phyloP scores from a whole-genome alignment of 2,329 filamentous ascomycete species.

The Dactylonectria macrodidyma region DNA sequence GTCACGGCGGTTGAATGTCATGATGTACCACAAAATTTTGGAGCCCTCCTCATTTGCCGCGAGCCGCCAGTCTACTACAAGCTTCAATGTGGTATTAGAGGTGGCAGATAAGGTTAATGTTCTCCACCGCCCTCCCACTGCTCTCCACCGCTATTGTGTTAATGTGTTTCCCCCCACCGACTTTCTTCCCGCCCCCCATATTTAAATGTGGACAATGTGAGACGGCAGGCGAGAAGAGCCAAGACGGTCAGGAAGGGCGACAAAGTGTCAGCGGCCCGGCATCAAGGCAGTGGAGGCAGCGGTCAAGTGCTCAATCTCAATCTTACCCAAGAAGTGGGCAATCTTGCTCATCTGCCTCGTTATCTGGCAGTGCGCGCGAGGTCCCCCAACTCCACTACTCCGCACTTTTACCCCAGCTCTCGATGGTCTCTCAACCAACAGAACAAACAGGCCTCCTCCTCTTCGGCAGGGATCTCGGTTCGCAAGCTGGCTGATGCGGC shows the following conservation, averaged over 20 bases:
- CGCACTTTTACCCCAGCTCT: conserved; percentile 40
- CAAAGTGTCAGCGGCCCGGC: background rate
- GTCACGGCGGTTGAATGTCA: background rate
- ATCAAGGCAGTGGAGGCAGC: background rate
- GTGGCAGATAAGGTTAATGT: conserved; percentile 35
- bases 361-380: conserved; percentile 27
- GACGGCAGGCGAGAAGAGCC: background rate
- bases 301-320: conserved; percentile 1
- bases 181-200: background rate
- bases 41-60: background rate
- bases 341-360: conserved; percentile 24
- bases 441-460: background rate
- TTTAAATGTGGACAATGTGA: conserved; percentile 1
- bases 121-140: conserved; percentile 14
- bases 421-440: conserved; percentile 9
- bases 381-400: conserved; percentile 42
- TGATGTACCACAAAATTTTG: background rate
- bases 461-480: conserved; percentile 15
- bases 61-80: conserved; percentile 1
- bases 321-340: background rate
- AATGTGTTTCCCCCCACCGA: conserved; percentile 3
- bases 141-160: conserved; percentile 12
- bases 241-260: background rate
- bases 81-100: conserved; percentile 21
- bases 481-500: conserved; percentile 6